Evolutionary conservation across 306 rosid genomes (phyloP).

Genomic region (Quillaja saponaria): DNA sequence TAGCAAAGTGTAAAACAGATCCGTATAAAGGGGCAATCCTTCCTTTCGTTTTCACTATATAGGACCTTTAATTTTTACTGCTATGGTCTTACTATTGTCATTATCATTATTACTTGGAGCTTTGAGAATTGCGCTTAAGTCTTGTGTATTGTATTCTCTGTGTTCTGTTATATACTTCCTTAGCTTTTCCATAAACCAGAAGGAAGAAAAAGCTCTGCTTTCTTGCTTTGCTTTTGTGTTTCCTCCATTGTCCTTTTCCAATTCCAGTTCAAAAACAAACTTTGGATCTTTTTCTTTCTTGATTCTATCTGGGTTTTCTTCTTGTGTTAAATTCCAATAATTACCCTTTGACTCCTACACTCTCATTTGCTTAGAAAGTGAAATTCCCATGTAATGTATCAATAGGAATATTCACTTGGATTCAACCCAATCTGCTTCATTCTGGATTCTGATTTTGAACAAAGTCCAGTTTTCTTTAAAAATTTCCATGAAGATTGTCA

Average conservation of each 20-base stretch:
- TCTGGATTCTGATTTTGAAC: neutral
- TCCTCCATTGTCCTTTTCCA: slow-evolving; percentile 28
- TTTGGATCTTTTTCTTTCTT: slow-evolving; percentile 39
- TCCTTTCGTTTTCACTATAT: slow-evolving; percentile 57
- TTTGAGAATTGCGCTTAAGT: slow-evolving; percentile 64
- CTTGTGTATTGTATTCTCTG: slow-evolving; percentile 22
- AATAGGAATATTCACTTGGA: slow-evolving; percentile 20
- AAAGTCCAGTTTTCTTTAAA: neutral
- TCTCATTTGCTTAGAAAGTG: slow-evolving; percentile 13
- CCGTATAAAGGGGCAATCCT: slow-evolving; percentile 43
- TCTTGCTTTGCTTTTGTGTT: slow-evolving; percentile 41
- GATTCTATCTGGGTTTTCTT: slow-evolving; percentile 34
- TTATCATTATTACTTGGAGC: slow-evolving; percentile 55
- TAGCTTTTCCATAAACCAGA: slow-evolving; percentile 57
- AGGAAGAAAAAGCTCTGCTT: slow-evolving; percentile 34
- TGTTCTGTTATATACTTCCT: slow-evolving; percentile 45
- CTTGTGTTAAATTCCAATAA: neutral
- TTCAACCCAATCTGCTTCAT: slow-evolving; percentile 21
- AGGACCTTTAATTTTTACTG: slow-evolving; percentile 42
- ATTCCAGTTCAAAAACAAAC: slow-evolving; percentile 28
- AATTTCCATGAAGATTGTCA: slow-evolving; percentile 41
- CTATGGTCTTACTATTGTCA: slow-evolving; percentile 52
- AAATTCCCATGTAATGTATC: slow-evolving; percentile 33
- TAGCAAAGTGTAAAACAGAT: slow-evolving; percentile 34
- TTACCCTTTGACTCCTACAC: neutral